phyloP scores from a whole-genome alignment of 345 rosid genomes.

The Salix arbutifolia region DNA sequence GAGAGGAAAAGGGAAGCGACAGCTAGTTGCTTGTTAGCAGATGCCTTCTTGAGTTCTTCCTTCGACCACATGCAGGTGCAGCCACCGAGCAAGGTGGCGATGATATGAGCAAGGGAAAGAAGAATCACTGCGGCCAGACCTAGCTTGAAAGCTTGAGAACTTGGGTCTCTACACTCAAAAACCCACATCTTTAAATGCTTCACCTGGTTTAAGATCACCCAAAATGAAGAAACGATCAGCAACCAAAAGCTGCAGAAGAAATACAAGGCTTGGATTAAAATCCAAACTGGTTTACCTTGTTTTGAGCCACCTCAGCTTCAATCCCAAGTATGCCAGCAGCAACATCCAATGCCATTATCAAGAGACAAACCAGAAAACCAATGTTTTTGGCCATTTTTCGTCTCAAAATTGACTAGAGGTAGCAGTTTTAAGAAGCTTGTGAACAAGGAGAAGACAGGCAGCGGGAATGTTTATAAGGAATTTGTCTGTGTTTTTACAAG shows the following conservation, averaged over 20 bases:
- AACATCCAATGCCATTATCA: slow-evolving; percentile 52
- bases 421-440: neutral
- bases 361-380: slow-evolving; percentile 38
- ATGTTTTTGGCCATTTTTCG: slow-evolving; percentile 25
- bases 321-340: slow-evolving; percentile 55
- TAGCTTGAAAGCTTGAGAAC: slow-evolving; percentile 61
- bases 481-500: neutral
- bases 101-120: slow-evolving; percentile 52
- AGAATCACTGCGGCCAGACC: slow-evolving; percentile 71
- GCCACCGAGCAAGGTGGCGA: slow-evolving; percentile 64
- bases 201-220: slow-evolving; percentile 32
- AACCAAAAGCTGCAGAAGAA: neutral
- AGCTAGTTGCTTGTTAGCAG: slow-evolving; percentile 74
- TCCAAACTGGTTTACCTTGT: slow-evolving; percentile 32
- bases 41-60: slow-evolving; percentile 37
- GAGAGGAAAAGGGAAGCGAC: slow-evolving; percentile 73
- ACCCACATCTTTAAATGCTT: slow-evolving; percentile 67
- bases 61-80: slow-evolving; percentile 63
- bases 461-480: slow-evolving; percentile 7
- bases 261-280: neutral
- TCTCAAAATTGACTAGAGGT: neutral
- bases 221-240: neutral
- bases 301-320: slow-evolving; percentile 52
- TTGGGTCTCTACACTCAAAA: slow-evolving; percentile 80
- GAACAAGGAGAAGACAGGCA: slow-evolving; percentile 6